Base-by-base conservation (phyloP, 257 asterid genomes). In the Mentha longifolia region DNA sequence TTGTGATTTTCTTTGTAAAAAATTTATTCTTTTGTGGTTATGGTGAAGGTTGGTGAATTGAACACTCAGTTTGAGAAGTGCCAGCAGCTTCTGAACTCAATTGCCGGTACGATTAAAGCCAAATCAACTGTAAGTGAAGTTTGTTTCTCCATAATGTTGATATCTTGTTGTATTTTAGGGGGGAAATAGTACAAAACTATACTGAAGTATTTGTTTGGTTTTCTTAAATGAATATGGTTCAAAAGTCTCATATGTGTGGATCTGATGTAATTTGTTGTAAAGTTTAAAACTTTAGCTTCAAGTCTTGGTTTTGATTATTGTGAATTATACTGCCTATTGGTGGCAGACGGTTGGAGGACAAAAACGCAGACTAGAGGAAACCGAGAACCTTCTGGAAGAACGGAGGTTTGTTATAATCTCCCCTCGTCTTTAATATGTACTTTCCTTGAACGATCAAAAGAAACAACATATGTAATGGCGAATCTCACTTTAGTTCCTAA, bases 41-140 rank as follows among this genome's bases (percentile, higher is more conserved):
- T 59, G 41, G 17, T 70, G 72, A 78, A 90, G 98, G 89, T 93
- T 70, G 77, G 84, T 49, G 97, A 89, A 80, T 73, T 89, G 88
- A 94, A 87, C 79, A 68, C 84, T 60, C 97, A 94, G 79, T 91
- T 94, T 79, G 98, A 94, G 72, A 89, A 89, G 86, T 94, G 95
- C 81, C 99, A 94, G 78, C 97, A 91, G 96, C 85, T 91, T 67
- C 70, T 91, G 80, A 94, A 87, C 81, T 83, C 98, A 47, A 91
- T 89, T 33, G 85, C 93, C 2, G 89, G 88, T 19, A 87, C 91
- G 6, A 85, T 94, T 31, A 85, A 84, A 80, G 83, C 92, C 13
- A 91, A 85, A 81, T 89, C 98, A 11, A 76, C 90, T 90, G 98
- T 91, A 88, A 89, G 71, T 28, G 41, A 25, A 30, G 2, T 30